phyloP scores from a whole-genome alignment of 1,139 yeast genomes.

The Hansenula anomala region DNA sequence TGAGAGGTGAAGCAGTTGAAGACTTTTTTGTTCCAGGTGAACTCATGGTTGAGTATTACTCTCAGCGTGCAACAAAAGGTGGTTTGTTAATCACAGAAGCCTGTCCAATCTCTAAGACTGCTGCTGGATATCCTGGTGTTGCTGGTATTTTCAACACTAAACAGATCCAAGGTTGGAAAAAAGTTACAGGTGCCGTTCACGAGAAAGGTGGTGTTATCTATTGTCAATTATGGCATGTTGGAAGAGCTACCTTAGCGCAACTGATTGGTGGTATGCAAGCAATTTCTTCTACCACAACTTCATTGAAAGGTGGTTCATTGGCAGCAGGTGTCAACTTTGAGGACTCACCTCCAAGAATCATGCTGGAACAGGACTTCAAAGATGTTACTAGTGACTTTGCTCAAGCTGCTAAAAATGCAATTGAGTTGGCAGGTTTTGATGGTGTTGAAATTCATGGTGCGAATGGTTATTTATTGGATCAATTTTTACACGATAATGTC shows the following conservation, averaged over 20 bases:
- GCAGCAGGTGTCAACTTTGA: conserved; percentile 22
- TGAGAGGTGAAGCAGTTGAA: background rate
- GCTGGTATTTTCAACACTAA: conserved; percentile 52
- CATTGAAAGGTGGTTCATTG: conserved; percentile 11
- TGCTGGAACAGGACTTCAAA: conserved; percentile 35
- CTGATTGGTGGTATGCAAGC: too few species aligned
- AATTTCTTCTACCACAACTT: conserved; percentile 26
- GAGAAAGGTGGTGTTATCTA: conserved; percentile 45
- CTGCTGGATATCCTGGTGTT: conserved; percentile 25
- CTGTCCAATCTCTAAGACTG: conserved; percentile 26
- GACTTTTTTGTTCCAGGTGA: background rate
- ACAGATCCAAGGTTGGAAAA: conserved; percentile 47
- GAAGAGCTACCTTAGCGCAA: conserved; percentile 37
- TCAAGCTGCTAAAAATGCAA: conserved; percentile 36
- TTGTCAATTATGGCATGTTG: conserved; percentile 65
- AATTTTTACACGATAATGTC: conserved; percentile 44
- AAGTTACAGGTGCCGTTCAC: conserved; percentile 45
- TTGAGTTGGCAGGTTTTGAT: conserved; percentile 64
- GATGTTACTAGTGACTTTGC: conserved; percentile 32
- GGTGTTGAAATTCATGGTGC: conserved; percentile 67
- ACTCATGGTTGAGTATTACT: conserved; percentile 37
- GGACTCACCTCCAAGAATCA: conserved; percentile 14
- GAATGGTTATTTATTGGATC: conserved; percentile 66
- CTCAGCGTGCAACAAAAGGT: conserved; percentile 50
- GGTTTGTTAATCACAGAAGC: conserved; percentile 38